Evolutionary conservation across 2,329 filamentous ascomycete species (phyloP).

Genomic region (Anthostomella pinea): DNA sequence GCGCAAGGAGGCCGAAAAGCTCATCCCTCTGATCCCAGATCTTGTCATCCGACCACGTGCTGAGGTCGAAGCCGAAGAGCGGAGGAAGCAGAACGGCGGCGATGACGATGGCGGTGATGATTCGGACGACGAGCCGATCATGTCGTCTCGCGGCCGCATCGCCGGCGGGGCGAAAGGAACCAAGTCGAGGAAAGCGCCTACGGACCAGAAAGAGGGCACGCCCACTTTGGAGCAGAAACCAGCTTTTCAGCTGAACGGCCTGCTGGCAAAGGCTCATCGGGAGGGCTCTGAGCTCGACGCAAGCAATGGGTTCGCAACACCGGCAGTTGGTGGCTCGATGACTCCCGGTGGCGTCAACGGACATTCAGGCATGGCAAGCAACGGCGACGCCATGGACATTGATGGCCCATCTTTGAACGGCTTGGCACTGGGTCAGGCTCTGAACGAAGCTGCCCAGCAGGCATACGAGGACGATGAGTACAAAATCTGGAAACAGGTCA

Average conservation of each 20-base stretch:
- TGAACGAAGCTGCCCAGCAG: constrained; percentile 68
- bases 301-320: constrained; percentile 83
- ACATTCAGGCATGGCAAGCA: constrained; percentile 63
- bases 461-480: constrained; percentile 89
- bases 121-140: constrained; percentile 96
- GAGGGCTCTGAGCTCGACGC: constrained; percentile 82
- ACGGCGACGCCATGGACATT: constrained; percentile 82
- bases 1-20: constrained; percentile 95
- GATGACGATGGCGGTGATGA: constrained; percentile 83
- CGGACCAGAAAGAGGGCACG: constrained; percentile 74
- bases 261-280: constrained; percentile 55
- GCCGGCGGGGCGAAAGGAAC: constrained; percentile 76
- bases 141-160: constrained; percentile 92
- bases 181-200: constrained; percentile 72
- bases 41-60: constrained; percentile 86
- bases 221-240: constrained; percentile 75
- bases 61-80: constrained; percentile 86
- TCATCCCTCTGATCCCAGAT: constrained; percentile 92
- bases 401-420: constrained; percentile 72
- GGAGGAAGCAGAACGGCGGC: constrained; percentile 81
- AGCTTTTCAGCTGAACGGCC: constrained; percentile 62
- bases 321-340: constrained; percentile 68
- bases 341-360: constrained; percentile 75
- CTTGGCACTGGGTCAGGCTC: constrained; percentile 59
- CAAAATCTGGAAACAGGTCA: constrained; percentile 98